Base-by-base conservation (phyloP, 1,139 yeast genomes). In the Geotrichum siamense region DNA sequence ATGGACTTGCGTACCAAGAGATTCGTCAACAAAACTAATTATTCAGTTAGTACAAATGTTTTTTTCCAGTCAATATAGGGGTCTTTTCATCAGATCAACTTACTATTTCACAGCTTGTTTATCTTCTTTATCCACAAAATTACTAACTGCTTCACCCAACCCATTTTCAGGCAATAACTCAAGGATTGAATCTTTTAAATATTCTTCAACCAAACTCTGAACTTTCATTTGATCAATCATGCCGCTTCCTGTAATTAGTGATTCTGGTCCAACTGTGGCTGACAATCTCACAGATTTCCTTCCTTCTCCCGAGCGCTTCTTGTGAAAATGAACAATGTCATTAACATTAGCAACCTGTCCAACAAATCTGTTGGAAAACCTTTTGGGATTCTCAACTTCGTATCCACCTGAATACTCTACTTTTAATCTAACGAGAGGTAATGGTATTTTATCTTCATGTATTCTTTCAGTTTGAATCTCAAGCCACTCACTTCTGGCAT, bases 331-430 rank as follows among this genome's bases (percentile, higher is more conserved):
- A 2, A 91, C 76, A 8, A 89, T 85, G 55, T 89, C 94, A 56
- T 84, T 82, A 9, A 82, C 78, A 59, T 91, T 91, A 10, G 98
- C 98, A 3, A 91, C 94, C 51, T 71, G 72, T 0, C 96, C 96
- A 5, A 85, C 94, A 69, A 89, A 93, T 54, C 85, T 68, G 56
- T 89, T 86, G 3, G 96, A 86, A 54, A 91, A 85, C 49, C 96
- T 65, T 45, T 94, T 71, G 0, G 95, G 85, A 56, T 91, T 89
- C 55, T 89, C 98, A 30, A 91, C 85, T 53, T 87, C 95, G 56
- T 75, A 89, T 3, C 89, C 94, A 0, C 94, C 96, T 28, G 87
- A 72, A 55, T 87, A 89, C 52, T 91, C 96, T 0, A 91, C 96
- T 34, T 87, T 69, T 20, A 93, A 62, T 39, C 98, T 68, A 4